phyloP scores from a whole-genome alignment of 2,329 filamentous ascomycete genomes.

The Westerdykella ornata region DNA sequence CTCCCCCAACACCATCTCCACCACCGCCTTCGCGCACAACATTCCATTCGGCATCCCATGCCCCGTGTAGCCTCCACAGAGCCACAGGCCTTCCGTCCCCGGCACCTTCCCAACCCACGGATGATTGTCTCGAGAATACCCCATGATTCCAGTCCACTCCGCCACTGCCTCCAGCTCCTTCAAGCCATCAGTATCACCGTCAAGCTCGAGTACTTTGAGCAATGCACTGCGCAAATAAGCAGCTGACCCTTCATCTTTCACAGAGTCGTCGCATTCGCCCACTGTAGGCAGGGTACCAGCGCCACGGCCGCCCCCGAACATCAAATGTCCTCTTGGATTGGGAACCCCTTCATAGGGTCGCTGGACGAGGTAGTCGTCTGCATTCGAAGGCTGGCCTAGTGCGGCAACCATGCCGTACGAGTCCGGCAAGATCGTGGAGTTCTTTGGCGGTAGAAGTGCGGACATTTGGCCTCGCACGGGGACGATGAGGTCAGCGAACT shows the following conservation, averaged over 20 bases:
- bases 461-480: slow-evolving; percentile 71
- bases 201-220: slow-evolving; percentile 31
- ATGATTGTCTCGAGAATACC: slow-evolving; percentile 58
- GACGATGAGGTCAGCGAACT: slow-evolving; percentile 64
- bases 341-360: slow-evolving; percentile 46
- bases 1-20: slow-evolving; percentile 50
- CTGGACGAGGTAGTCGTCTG: slow-evolving; percentile 69
- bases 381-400: slow-evolving; percentile 40
- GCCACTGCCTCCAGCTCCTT: slow-evolving; percentile 43
- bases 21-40: slow-evolving; percentile 58
- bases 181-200: slow-evolving; percentile 31
- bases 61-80: slow-evolving; percentile 61
- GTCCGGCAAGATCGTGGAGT: slow-evolving; percentile 44
- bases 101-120: slow-evolving; percentile 69
- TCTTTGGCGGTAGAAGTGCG: slow-evolving; percentile 53
- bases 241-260: slow-evolving; percentile 52
- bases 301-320: slow-evolving; percentile 65
- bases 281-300: slow-evolving; percentile 42
- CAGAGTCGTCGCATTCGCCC: slow-evolving; percentile 55
- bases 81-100: slow-evolving; percentile 51
- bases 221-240: slow-evolving; percentile 49
- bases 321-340: slow-evolving; percentile 50
- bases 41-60: slow-evolving; percentile 73
- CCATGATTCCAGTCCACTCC: slow-evolving; percentile 76
- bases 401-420: slow-evolving; percentile 60